Evolutionary conservation across 345 rosid genomes (phyloP).

Genomic region (Brassica nigra): DNA sequence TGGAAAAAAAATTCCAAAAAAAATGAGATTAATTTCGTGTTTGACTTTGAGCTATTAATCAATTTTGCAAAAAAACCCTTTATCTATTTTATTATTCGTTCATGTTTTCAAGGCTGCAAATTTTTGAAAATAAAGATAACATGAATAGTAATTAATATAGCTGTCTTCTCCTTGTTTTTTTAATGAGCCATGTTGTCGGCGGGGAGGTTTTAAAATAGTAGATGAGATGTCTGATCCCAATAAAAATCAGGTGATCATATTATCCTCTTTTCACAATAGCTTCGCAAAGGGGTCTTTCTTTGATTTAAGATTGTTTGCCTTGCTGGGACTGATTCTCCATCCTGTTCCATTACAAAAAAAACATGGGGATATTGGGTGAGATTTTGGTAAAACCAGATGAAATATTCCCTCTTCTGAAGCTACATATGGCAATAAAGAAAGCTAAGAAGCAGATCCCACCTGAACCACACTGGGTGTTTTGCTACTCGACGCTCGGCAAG

Average conservation of each 20-base stretch:
- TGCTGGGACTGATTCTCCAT: no score
- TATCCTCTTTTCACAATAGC: neutral
- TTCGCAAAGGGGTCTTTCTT: neutral
- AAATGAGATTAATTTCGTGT: no score
- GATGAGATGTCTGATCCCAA: neutral
- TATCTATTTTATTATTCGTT: no score
- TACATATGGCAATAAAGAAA: neutral
- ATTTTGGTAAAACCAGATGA: neutral
- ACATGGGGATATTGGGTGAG: neutral
- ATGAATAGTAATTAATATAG: no score
- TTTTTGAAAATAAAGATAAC: no score
- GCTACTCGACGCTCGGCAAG: neutral
- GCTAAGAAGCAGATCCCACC: neutral
- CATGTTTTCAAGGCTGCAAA: no score
- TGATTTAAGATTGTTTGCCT: neutral
- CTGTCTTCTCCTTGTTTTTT: neutral
- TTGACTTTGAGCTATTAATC: no score
- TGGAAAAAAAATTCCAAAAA: no score
- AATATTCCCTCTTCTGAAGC: neutral
- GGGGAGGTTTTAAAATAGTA: neutral
- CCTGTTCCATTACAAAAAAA: neutral
- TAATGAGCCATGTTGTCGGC: neutral
- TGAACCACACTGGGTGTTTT: neutral
- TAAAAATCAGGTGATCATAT: neutral
- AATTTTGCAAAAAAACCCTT: no score